Conservation (phyloP, 2,329 filamentous ascomycete species). For the Sporothrix protearum region DNA sequence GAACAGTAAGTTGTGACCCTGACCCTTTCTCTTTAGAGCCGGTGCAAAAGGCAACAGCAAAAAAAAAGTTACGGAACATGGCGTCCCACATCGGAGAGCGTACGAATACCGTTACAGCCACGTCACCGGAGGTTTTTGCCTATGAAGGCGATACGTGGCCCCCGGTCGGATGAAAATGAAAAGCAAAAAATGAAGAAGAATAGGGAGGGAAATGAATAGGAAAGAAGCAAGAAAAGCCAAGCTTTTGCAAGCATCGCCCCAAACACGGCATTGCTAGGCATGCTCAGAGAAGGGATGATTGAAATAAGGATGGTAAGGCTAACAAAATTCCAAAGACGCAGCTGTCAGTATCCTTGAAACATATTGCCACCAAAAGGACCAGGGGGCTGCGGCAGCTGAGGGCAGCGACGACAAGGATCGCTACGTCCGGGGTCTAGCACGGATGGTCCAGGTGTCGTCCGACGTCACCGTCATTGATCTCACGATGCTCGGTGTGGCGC, state of each 20-base stretch:
- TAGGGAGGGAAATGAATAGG: background rate
- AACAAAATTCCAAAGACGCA: slow-evolving; percentile 52
- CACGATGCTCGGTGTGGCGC: slow-evolving; percentile 74
- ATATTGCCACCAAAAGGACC: slow-evolving; percentile 35
- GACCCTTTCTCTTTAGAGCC: too few species aligned
- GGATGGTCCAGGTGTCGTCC: slow-evolving; percentile 87
- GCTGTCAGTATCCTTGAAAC: slow-evolving; percentile 97
- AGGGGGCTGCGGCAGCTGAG: slow-evolving; percentile 27
- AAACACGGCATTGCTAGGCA: background rate
- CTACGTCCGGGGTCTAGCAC: slow-evolving; percentile 77
- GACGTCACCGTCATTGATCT: slow-evolving; percentile 81
- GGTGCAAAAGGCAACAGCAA: too few species aligned
- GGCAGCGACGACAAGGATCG: slow-evolving; percentile 36
- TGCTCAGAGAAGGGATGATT: background rate
- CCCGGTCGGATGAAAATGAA: background rate
- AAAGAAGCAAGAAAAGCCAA: background rate
- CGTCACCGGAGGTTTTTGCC: background rate
- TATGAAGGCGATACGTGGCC: background rate
- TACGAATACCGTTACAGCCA: slow-evolving; percentile 15
- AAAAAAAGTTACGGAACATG: too few species aligned
- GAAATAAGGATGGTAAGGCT: background rate
- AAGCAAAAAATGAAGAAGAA: background rate
- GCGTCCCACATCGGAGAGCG: background rate
- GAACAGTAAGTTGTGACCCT: slow-evolving; percentile 64
- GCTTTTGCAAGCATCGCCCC: background rate